These are phyloP conservation scores for Pseudopediastrum boryanum DNA, from an alignment of 139 green algal genomes.

Conservation along the genomic window DNA sequence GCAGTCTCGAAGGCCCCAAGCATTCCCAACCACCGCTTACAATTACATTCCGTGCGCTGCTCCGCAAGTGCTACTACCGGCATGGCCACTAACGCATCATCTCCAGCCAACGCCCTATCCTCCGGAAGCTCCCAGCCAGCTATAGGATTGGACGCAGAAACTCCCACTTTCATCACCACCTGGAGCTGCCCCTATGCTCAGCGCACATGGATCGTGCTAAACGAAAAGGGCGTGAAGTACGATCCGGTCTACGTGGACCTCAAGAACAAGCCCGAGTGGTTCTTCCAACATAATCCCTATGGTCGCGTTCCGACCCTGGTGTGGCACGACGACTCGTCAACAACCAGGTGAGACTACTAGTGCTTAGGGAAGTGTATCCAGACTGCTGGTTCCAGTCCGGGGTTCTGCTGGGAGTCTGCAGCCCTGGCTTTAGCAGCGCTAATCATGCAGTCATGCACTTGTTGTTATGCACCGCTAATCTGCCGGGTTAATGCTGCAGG, in stretches of 20 bases:
- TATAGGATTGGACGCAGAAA: no score
- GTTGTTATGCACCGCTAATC: not conserved
- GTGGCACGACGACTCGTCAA: not conserved
- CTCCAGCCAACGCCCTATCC: no score
- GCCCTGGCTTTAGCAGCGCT: no score
- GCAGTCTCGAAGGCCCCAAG: no score
- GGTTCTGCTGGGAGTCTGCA: no score
- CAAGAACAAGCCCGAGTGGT: conserved; percentile 7
- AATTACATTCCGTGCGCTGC: no score
- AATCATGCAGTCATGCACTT: not conserved
- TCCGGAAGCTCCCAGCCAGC: no score
- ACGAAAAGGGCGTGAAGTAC: not conserved
- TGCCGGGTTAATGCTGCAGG: not conserved
- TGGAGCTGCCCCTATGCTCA: not conserved
- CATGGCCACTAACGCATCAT: no score
- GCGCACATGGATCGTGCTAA: not conserved
- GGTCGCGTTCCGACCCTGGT: conserved; percentile 12
- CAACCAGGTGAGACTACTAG: not conserved
- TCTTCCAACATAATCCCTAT: conserved; percentile 2
- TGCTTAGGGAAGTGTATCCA: not conserved
- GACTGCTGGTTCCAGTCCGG: no score
- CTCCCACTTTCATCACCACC: conserved; percentile 8
- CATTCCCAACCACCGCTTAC: no score
- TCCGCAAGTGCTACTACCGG: no score
- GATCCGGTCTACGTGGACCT: conserved; percentile 5